Evolutionary conservation across 2,329 filamentous ascomycete genomes (phyloP), one percentile per base, ranked within the genome.

Genomic region (Pseudogymnoascus sp.): DNA sequence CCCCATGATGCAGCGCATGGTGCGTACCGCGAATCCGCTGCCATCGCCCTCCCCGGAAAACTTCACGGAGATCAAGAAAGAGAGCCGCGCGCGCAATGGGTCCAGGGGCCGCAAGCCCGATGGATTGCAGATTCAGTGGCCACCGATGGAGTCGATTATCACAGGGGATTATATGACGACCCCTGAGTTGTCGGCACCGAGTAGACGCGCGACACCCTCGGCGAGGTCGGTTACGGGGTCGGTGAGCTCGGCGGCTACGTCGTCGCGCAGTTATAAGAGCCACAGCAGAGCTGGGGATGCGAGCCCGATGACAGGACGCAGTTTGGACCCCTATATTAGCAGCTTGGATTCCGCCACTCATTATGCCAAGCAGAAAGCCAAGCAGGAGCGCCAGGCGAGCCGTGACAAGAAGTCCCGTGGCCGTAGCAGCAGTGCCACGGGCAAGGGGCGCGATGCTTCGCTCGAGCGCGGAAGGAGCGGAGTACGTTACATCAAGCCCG

Each of bases 321-420:
- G 85, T 67, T 83, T 91, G 37, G 90, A 96, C 68, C 87, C 93
- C 67, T 96, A 95, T 72, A 93, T 96, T 67, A 91, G 86, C 75
- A 95, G 91, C 72, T 77, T 96, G 1, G 91, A 96, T 36, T 84
- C 91, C 61, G 90, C 91, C 8, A 86, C 86, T 64, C 83, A 85
- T 65, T 85, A 86, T 70, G 78, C 80, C 4, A 82, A 79, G 66
- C 77, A 80, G 62, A 80, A 82, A 31, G 73, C 76, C 26, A 77
- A 77, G 42, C 76, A 76, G 39, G 59, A 61, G 37, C 75, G 76
- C 64, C 74, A 75, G 51, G 75, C 75, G 62, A 83, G 81, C 57
- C 81, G 85, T 6, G 75, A 75, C 10, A 75, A 74, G 21, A 66
- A 67, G 4, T 74, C 74, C 14, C 70, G 73, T 57, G 72, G 80